phyloP scores from a whole-genome alignment of 2,329 filamentous ascomycete genomes.

The Arthrinium puccinioides region DNA sequence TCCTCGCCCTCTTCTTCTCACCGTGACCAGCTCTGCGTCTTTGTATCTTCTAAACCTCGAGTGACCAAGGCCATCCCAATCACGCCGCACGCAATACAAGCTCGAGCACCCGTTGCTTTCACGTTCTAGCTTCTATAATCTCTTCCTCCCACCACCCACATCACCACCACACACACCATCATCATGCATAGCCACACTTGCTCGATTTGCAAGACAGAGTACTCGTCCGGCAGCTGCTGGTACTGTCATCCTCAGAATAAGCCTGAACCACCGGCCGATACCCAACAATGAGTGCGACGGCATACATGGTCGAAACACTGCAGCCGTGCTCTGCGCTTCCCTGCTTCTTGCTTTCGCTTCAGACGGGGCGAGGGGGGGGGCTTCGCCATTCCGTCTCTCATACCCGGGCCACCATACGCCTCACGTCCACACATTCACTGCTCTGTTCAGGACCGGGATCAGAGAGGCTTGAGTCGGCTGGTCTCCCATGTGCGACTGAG shows the following conservation, averaged over 20 bases:
- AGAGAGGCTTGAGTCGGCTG: too few relatives aligned
- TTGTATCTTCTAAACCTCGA: neutral
- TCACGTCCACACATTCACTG: too few relatives aligned
- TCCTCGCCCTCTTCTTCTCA: neutral
- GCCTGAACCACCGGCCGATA: slow-evolving; percentile 7
- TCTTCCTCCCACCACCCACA: neutral
- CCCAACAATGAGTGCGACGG: neutral
- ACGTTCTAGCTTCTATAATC: neutral
- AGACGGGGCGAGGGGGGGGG: too few relatives aligned
- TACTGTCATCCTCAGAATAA: slow-evolving; percentile 27
- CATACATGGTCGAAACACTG: too few relatives aligned
- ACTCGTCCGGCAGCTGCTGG: slow-evolving; percentile 26
- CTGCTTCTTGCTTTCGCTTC: too few relatives aligned
- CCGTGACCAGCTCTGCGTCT: neutral
- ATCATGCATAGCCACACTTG: slow-evolving; percentile 24
- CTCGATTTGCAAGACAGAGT: slow-evolving; percentile 27
- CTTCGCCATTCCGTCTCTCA: too few relatives aligned
- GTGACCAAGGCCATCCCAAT: too few relatives aligned
- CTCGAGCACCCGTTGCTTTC: slow-evolving; percentile 1
- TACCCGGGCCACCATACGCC: too few relatives aligned
- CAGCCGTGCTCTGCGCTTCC: too few relatives aligned
- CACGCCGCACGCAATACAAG: too few relatives aligned
- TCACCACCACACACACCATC: slow-evolving; percentile 12
- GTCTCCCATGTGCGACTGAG: too few relatives aligned
- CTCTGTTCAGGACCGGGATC: too few relatives aligned